Evolutionary conservation across 257 asterid species (phyloP), one percentile per base, ranked within the genome.

Genomic region (Nicotiana noctiflora): DNA sequence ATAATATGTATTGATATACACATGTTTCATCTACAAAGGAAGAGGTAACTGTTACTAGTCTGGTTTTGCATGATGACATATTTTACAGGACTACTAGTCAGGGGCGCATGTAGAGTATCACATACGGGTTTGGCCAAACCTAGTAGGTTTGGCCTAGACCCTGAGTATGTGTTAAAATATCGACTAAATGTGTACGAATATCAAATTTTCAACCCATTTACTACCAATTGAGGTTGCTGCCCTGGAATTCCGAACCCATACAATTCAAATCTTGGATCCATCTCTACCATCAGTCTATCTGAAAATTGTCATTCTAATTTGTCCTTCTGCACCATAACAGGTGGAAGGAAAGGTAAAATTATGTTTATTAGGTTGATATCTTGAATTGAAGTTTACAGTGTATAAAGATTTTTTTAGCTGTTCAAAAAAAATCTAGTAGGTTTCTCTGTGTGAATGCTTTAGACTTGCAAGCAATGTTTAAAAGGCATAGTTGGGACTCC

Each of bases 381-480:
- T 21, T 19, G 82, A 77, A 70, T 82, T 87, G 83, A 81, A 55
- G 83, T 59, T 8, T 59, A 8, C 15, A 2, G 64, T 8, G 5
- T 56, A n/a, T n/a, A 23, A 56, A 18, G 25, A 56, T 18, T 6
- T n/a, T 14, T 53, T 4, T 5, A 53, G 14, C 57, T 52, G 57
- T 52, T 52, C 3, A 7, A 52, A 13, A 52, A 52, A 52, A 52
- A 4, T 52, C 59, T 52, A 17, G 59, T 52, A 52, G 6, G 62
- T 56, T 56, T 56, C 25, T 8, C 62, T 56, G 62, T 18, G 2
- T n/a, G 62, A 18, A 18, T 56, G 62, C 25, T 56, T 56, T 56
- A 56, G 62, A 56, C 62, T 56, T 56, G 25, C 21, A 56, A 18
- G 25, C 31, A 59, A 19, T 59, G 64, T 19, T 19, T n/a, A 19